Evolutionary conservation across 1,284 basidiomycete genomes (phyloP), one percentile per base, ranked within the genome.

Genomic region (Cutaneotrichosporon cyanovorans): DNA sequence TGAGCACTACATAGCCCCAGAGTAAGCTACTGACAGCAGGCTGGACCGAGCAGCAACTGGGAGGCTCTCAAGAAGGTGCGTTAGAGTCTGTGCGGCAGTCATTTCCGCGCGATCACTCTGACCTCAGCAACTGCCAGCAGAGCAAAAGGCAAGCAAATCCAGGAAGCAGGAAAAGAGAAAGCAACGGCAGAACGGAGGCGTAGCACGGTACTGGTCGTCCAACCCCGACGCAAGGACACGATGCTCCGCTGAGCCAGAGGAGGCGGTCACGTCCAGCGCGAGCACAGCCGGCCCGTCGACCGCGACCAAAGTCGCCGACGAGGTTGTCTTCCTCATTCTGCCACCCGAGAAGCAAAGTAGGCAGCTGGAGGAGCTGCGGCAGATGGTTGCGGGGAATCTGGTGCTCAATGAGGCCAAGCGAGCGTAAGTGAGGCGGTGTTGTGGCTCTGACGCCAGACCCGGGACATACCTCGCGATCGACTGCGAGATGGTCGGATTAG

Each of bases 401-500:
- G 49, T 55, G n/a, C 39, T 66, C 36, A 64, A 57, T 25, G 67
- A 66, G 37, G 48, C 58, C 15, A 63, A 61, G 53, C 60, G 56
- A 53, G 64, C 61, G 67, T 56, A 49, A 58, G 66, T 59, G 3
- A 16, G 19, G 6, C 28, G 15, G 11, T 23, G 14, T 15, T n/a
- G 33, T 21, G 8, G 3, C 14, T 44, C 51, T 57, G 45, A 53
- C 45, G 28, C 6, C 46, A 63, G 61, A 15, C 57, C 57, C 1
- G 61, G 60, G 5, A 63, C 61, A 45, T 66, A 65, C 56, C 45
- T 93, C 23, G 83, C 88, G 0, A 74, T 97, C 36, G 92, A 97
- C 68, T 96, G 92, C 60, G 92, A 98, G 72, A 97, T 98, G 92
- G 93, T 98, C 4, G 92, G 92, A 1, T 81, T 97, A 6, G 91